Evolutionary conservation across 2,329 filamentous ascomycete genomes (phyloP).

Genomic region (Fusarium citri): DNA sequence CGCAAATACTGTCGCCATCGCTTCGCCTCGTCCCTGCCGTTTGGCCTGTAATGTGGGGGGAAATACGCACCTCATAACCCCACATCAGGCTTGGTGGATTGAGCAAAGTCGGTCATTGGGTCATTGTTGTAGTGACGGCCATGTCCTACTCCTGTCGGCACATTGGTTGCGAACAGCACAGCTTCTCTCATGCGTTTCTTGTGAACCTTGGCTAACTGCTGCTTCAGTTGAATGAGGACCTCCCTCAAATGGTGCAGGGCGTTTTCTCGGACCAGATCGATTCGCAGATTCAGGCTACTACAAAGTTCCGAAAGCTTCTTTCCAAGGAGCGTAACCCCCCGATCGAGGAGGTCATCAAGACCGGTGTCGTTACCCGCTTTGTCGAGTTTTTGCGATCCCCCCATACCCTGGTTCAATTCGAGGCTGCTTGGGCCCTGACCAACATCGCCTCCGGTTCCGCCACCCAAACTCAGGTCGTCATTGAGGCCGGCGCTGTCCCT

Average conservation of each 20-base stretch:
- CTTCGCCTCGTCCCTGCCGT: constrained; percentile 37
- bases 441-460: constrained; percentile 99
- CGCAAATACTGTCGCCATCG: constrained; percentile 22
- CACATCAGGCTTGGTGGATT: constrained; percentile 46
- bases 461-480: constrained; percentile 97
- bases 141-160: constrained; percentile 18
- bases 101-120: constrained; percentile 20
- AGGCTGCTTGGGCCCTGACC: constrained; percentile 98
- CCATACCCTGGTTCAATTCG: constrained; percentile 97
- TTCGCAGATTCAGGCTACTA: constrained; percentile 95
- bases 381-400: constrained; percentile 98
- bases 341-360: constrained; percentile 99
- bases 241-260: constrained; percentile 96
- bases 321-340: constrained; percentile 99
- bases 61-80: constrained; percentile 48
- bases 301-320: constrained; percentile 97
- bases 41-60: constrained; percentile 50
- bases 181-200: constrained; percentile 2
- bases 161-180: constrained; percentile 4
- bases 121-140: constrained; percentile 6
- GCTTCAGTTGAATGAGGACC: constrained; percentile 90
- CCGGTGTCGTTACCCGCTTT: constrained; percentile 95
- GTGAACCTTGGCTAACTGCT: constrained; percentile 33
- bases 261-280: constrained; percentile 99
- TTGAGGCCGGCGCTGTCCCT: constrained; percentile 96